Base-by-base conservation (phyloP, 495 filamentous ascomycete species). In the Podospora conica region DNA sequence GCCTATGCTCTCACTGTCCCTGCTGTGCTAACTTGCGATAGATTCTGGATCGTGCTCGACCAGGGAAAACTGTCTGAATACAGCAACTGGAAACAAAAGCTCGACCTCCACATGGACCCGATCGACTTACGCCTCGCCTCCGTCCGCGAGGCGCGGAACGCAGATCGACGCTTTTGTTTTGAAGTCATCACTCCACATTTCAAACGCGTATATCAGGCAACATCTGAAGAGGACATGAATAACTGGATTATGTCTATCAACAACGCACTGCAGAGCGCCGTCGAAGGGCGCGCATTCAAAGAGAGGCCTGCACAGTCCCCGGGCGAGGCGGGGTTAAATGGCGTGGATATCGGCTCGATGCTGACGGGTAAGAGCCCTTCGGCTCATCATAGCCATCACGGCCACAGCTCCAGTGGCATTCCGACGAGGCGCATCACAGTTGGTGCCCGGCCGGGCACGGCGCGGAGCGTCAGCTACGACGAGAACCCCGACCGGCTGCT, bases 21-120 rank as follows among this genome's bases (percentile, higher is more conserved):
- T 25, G 31, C 23, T 9, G 5, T 40, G 40, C 68, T 73, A 65
- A 74, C 63, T 23, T 3, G 3, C 2, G 12, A 4, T 67, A 97
- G 93, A 72, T 98, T 96, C 75, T 99, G 95, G 95, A 94, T 99
- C 68, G 96, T 98, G 2, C 83, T 98, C 18, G 95, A 98, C 73
- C 93, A 95, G 77, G 95, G 95, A 4, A 96, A 93, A 75, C 80
- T 99, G 28, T 96, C 95, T 1, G 95, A 99, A 72, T 98, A 99
- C 76, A 96, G 92, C 73, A 98, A 99, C 76, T 99, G 95, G 95
- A 99, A 99, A 78, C 91, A 98, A 74, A 91, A 88, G 76, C 84
- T 98, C 57, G 96, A 97, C 75, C 82, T 97, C 33, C 95, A 99
- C 74, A 98, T 96, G 87, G 95, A 99, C 9, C 95, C 95, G 3